Base-by-base conservation (phyloP, 2,329 filamentous ascomycete genomes). In the Penicillium corylophilum region DNA sequence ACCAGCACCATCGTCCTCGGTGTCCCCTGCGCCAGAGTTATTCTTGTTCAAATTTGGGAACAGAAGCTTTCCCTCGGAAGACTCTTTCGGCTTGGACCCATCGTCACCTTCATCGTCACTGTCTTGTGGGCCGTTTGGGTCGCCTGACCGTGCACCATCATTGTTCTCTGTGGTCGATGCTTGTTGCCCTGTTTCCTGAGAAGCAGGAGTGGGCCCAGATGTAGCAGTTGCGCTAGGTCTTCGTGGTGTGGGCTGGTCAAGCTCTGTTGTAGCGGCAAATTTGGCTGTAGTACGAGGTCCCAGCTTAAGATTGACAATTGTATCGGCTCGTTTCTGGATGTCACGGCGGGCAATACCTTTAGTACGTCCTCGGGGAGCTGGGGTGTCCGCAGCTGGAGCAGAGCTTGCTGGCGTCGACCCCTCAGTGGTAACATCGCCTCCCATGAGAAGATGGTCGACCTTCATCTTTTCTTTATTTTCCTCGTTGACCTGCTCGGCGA, bases 71-170 rank as follows among this genome's bases (percentile, higher is more conserved):
- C 57, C 55, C 24, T 64, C 62, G 1, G 35, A 46, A 18, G 59
- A 54, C n/a, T 62, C 70, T 15, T 64, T 58, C 4, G 67, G 52
- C 35, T 64, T 68, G 33, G 67, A 64, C n/a, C 71, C 70, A 40
- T 72, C 69, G 9, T 85, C 80, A 54, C 84, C 88, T 67, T 88
- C 85, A 48, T 88, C 85, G 0, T 82, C 85, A 36, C 81, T 85
- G 54, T 87, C 84, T 53, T 85, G 82, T 7, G 85, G 71, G 53
- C 82, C 89, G 5, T 80, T 81, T 0, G 79, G 77, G 5, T 31
- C n/a, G 26, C 50, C 33, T 48, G 23, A 12, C 43, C 50, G 50
- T 8, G 39, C 48, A 33, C 20, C 42, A 38, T 36, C 20, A 18
- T 20, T 36, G 45, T 51, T 47, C 3, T 47, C 55, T 15, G 24